Percentiles rank a stretch among this genome's conserved stretches.
Conservation (phyloP, 805 yeast genomes). For the Metschnikowia continentalis region DNA sequence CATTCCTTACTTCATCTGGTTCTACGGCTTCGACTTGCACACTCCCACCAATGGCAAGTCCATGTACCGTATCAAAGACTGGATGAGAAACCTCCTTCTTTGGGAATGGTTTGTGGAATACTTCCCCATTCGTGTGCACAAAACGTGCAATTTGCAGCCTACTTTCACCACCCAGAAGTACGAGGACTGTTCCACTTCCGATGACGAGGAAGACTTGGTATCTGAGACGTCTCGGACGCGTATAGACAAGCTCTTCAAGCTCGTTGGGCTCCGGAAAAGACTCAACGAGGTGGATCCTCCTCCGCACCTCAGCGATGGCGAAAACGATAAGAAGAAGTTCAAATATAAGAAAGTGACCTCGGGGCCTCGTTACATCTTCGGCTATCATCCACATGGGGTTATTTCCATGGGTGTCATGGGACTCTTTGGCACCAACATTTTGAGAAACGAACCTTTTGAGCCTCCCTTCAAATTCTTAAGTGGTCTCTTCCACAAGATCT, state of each 20-base stretch:
- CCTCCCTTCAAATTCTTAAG: slow-evolving; percentile 32
- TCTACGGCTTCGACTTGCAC: slow-evolving; percentile 53
- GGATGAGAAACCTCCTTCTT: slow-evolving; percentile 51
- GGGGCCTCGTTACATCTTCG: slow-evolving; percentile 81
- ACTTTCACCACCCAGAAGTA: slow-evolving; percentile 48
- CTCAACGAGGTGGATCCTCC: slow-evolving; percentile 28
- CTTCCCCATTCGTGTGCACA: slow-evolving; percentile 74
- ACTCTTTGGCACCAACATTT: slow-evolving; percentile 58
- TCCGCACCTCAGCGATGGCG: neutral
- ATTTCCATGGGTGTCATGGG: slow-evolving; percentile 90
- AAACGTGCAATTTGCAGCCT: slow-evolving; percentile 67
- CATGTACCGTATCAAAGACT: slow-evolving; percentile 49
- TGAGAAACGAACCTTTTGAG: slow-evolving; percentile 40
- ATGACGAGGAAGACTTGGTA: slow-evolving; percentile 41
- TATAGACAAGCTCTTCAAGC: slow-evolving; percentile 33
- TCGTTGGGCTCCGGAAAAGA: slow-evolving; percentile 35
- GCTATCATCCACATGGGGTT: slow-evolving; percentile 96
- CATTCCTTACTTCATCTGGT: slow-evolving; percentile 55
- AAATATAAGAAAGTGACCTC: slow-evolving; percentile 32
- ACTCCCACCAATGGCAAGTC: slow-evolving; percentile 76
- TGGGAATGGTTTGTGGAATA: slow-evolving; percentile 75
- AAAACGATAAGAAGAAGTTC: slow-evolving; percentile 1
- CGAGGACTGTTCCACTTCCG: slow-evolving; percentile 21
- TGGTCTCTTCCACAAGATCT: slow-evolving; percentile 56
- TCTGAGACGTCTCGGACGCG: slow-evolving; percentile 34